A percentile compares a stretch with the other conserved stretches of the same genome.
Conservation (phyloP, 176 grass and related monocot species). For the Pharus latifolius region DNA sequence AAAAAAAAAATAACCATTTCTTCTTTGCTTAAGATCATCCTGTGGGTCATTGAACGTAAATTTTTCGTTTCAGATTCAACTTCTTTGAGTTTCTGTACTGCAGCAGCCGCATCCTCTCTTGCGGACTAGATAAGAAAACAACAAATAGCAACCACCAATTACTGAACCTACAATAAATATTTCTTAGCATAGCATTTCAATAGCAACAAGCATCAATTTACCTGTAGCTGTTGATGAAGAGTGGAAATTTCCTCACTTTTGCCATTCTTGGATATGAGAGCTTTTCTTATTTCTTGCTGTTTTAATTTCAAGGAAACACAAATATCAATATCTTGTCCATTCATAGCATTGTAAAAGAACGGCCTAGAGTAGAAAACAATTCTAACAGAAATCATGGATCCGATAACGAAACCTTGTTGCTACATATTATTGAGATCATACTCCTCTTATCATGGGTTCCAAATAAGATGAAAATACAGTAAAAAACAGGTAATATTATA, state of each 20-base stretch:
- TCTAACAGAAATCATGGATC: not conserved
- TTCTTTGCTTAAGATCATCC: constrained; percentile 87
- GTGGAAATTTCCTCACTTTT: constrained; percentile 57
- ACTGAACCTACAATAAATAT: not conserved
- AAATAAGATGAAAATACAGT: too few species aligned
- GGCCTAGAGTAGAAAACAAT: not conserved
- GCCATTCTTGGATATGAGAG: constrained; percentile 58
- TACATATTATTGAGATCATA: too few species aligned
- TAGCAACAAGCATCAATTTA: constrained; percentile 16
- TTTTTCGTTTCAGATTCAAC: constrained; percentile 63
- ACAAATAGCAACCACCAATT: not conserved
- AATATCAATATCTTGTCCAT: not conserved
- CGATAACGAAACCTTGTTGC: not conserved
- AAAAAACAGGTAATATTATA: too few species aligned
- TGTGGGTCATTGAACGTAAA: constrained; percentile 66
- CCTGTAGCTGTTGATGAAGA: constrained; percentile 73
- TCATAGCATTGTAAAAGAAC: not conserved
- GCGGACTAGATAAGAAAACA: constrained; percentile 45
- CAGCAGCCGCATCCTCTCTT: constrained; percentile 34
- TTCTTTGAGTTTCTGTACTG: constrained; percentile 55
- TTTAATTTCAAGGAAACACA: constrained; percentile 23
- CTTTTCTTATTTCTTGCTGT: constrained; percentile 80
- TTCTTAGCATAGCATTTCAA: not conserved
- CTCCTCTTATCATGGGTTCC: too few species aligned
- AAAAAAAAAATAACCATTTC: constrained; percentile 58